Base-by-base conservation (phyloP, 306 rosid genomes). In the Pueraria montana region DNA sequence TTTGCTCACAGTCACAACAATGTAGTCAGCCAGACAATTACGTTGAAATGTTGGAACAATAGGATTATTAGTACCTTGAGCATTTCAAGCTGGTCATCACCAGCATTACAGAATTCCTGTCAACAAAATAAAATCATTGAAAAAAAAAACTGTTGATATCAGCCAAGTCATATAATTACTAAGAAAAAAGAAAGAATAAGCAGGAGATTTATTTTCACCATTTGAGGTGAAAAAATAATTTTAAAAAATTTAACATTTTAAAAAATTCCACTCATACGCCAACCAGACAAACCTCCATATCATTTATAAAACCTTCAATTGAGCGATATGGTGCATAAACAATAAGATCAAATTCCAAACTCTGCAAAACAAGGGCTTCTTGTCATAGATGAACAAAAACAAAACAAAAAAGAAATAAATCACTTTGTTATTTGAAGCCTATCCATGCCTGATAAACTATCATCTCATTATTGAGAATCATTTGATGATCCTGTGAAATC, bases 391-490 rank as follows among this genome's bases (percentile, higher is more conserved):
- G 76, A 34, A 27, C 65, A 64, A 73, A 64, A 36, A 38, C n/a
- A 61, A 4, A 17, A 49, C 48, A 59, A 20, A 76, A 13, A 11
- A 48, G 14, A 70, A 11, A 52, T 8, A 65, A 36, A 82, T 36
- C 53, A 84, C 55, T 79, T 80, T 70, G 63, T 84, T 77, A 69
- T 21, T 34, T 83, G 86, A 77, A 83, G 88, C 89, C 88, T 83
- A 81, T 89, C 87, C 99, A 89, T 96, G 97, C 98, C 99, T 94
- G 97, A 89, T 94, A 96, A 82, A 96, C 93, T 82, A 92, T 92
- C 97, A 96, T 92, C 99, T 96, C 99, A 82, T 94, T 89, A 87
- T 91, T 92, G 97, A 96, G 99, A 92, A 96, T 96, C 96, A 96
- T 86, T 90, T 92, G 98, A 87, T 96, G 97, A 85, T 96, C 99